Percentiles rank a stretch among this genome's conserved stretches.
Evolutionary conservation across 73 alveolate species (phyloP).

Genomic region (Tetrahymena borealis): DNA sequence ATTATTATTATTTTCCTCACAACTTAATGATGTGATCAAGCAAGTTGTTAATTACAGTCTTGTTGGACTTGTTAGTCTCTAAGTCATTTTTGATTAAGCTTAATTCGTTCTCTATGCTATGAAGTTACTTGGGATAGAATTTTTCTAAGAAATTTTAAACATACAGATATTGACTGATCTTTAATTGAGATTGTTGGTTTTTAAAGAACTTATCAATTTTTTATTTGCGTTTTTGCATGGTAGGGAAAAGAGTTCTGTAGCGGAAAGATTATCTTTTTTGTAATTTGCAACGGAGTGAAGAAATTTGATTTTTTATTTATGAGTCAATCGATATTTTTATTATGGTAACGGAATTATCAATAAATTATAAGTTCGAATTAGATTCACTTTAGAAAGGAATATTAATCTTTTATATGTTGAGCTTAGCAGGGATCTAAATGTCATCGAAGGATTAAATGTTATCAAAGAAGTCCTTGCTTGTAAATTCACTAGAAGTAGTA

Average conservation of each 20-base stretch:
- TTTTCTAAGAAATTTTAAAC: background rate
- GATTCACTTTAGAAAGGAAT: background rate
- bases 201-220: background rate
- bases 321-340: background rate
- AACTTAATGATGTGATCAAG: background rate
- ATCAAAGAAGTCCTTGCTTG: background rate
- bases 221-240: background rate
- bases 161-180: background rate
- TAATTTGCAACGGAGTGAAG: background rate
- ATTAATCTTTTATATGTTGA: background rate
- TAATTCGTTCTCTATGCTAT: background rate
- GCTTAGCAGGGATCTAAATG: background rate
- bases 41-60: background rate
- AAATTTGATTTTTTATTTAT: background rate
- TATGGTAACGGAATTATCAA: background rate
- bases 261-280: background rate
- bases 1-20: background rate
- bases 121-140: background rate
- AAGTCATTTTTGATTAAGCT: background rate
- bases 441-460: background rate
- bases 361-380: background rate
- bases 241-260: conserved; percentile 2
- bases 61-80: background rate
- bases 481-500: background rate
- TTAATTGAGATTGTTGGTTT: background rate